Conservation (phyloP, 257 asterid genomes). For the Primulina huaijiensis region DNA sequence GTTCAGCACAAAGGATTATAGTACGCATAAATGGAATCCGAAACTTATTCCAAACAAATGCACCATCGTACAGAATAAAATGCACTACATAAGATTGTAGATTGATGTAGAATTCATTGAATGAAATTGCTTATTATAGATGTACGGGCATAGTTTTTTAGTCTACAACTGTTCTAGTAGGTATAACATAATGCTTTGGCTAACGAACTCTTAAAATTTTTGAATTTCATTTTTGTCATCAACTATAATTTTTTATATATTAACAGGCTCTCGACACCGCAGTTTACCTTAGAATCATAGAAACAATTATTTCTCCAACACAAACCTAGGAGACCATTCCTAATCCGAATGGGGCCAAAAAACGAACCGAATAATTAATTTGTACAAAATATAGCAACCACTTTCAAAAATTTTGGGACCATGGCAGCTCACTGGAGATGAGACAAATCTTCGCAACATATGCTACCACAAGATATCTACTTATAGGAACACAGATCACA, state of each 20-base stretch:
- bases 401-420: background rate
- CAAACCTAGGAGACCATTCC: background rate
- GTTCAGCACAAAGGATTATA: background rate
- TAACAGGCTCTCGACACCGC: too few relatives aligned
- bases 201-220: too few relatives aligned
- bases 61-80: background rate
- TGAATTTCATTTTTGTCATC: too few relatives aligned
- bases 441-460: background rate
- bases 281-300: too few relatives aligned
- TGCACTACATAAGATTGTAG: too few relatives aligned
- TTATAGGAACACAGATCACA: background rate
- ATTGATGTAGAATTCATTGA: too few relatives aligned
- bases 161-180: too few relatives aligned
- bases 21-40: background rate
- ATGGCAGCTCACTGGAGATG: background rate
- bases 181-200: too few relatives aligned
- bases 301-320: background rate
- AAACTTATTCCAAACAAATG: background rate
- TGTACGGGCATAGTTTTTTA: background rate
- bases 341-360: background rate
- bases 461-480: background rate
- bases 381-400: background rate
- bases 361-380: background rate
- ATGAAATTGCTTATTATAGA: too few relatives aligned
- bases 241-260: too few relatives aligned